Percentiles rank a stretch among this genome's conserved stretches.
Conservation (phyloP, 257 asterid genomes). For the Nicotiana paniculata region DNA sequence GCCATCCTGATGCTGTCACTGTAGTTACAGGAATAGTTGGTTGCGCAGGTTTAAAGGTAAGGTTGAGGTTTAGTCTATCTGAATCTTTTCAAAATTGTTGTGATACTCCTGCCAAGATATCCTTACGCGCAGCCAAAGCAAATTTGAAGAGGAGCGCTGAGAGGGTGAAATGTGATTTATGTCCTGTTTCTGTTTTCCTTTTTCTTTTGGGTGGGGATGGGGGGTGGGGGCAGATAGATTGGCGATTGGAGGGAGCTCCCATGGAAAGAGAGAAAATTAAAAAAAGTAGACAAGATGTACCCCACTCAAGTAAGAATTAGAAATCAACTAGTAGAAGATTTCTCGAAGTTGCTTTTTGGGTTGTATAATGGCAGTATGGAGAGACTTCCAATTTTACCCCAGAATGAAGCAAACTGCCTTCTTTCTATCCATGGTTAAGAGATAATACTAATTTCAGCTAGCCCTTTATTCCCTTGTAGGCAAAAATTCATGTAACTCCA, state of each 20-base stretch:
- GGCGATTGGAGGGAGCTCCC: not conserved
- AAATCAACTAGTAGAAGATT: not conserved
- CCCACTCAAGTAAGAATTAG: not conserved
- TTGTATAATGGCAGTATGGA: not conserved
- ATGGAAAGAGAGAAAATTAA: not conserved
- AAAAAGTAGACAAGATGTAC: not conserved
- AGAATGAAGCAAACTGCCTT: not conserved
- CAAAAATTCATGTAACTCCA: not conserved
- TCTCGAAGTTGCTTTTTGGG: not conserved
- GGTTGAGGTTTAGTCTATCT: not conserved
- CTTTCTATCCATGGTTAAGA: not conserved
- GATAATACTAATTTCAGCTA: not conserved
- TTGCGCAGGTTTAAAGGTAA: constrained; percentile 94
- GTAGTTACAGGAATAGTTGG: constrained; percentile 99
- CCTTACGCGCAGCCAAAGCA: not conserved
- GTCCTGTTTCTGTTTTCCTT: not conserved
- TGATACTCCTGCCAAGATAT: not conserved
- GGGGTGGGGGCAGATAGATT: not conserved
- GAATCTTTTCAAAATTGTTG: not conserved
- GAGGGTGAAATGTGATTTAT: not conserved
- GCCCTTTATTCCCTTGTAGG: not conserved
- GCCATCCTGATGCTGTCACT: constrained; percentile 91
- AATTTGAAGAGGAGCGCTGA: not conserved
- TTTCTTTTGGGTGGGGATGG: not conserved
- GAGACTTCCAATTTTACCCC: not conserved